Base-by-base conservation (phyloP, 2,329 filamentous ascomycete species). In the Botrytis galanthina region DNA sequence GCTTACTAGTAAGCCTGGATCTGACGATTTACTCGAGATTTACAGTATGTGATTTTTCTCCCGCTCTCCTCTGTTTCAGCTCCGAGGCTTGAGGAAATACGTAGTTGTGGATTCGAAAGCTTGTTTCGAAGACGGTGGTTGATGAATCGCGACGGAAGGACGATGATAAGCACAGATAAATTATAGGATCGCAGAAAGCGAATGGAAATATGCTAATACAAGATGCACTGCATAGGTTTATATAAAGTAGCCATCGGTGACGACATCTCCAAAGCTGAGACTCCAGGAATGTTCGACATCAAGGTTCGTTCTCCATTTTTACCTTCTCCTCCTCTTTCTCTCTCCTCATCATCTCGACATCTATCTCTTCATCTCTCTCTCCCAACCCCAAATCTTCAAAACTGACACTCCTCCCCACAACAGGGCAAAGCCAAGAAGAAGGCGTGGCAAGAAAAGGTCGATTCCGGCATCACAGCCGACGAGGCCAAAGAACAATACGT, bases 401-500 rank as follows among this genome's bases (percentile, higher is more conserved):
- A 22, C 64, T 68, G 48, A 69, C 54, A 42, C 26, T 39, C 57
- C 12, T 4, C 26, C 48, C 14, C 20, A 32, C 22, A 59, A 70
- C 64, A 81, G 92, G 90, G 86, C 84, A 97, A 96, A 85, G 89
- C 89, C 80, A 97, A 97, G 88, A 89, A 91, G 85, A 87, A 86
- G 79, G 89, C 91, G 72, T 97, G 94, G 94, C 85, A 93, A 84
- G 87, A 90, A 81, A 80, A 90, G 75, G 88, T 89, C 80, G 88
- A 94, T 75, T 87, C 90, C 74, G 88, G 87, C 69, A 81, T 90
- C 77, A 88, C 77, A 75, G 80, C 88, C 75, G 87, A 91, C 76
- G 83, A 90, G 77, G 94, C 94, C 32, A 92, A 97, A 88, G 86
- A 89, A 82, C 85, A 88, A 81, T 98, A 97, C 84, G 88, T 97